phyloP scores from a whole-genome alignment of 1,284 basidiomycete genomes.

The Cerioporus squamosus region DNA sequence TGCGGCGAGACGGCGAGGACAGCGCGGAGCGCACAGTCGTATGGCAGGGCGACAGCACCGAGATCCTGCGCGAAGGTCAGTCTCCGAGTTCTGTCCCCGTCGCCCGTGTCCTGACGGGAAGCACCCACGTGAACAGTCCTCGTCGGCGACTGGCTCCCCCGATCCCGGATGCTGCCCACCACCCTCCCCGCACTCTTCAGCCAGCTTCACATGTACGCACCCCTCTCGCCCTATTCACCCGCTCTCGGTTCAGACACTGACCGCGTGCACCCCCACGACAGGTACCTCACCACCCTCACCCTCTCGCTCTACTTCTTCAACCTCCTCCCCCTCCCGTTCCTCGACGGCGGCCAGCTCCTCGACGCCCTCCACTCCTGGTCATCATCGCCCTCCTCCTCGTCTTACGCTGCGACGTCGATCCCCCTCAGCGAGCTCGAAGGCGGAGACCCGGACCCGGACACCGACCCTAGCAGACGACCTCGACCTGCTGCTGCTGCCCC shows the following conservation, averaged over 20 bases:
- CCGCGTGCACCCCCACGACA: conserved; percentile 31
- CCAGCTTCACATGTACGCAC: conserved; percentile 55
- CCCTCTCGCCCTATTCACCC: no score
- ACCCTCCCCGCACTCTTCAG: conserved; percentile 42
- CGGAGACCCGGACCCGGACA: background rate
- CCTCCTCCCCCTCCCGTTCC: conserved; percentile 62
- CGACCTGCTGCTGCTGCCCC: no score
- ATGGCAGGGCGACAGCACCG: conserved; percentile 71
- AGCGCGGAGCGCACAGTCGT: conserved; percentile 44
- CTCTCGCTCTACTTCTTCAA: conserved; percentile 77
- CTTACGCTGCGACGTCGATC: background rate
- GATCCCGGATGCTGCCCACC: conserved; percentile 49
- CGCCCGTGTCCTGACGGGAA: background rate
- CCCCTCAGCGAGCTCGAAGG: conserved; percentile 9
- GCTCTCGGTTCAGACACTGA: no score
- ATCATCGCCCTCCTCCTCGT: background rate
- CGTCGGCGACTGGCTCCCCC: conserved; percentile 52
- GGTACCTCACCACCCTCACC: conserved; percentile 65
- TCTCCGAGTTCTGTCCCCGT: background rate
- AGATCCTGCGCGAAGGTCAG: conserved; percentile 73
- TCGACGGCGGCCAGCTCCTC: conserved; percentile 66
- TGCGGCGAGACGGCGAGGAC: background rate
- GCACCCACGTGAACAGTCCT: conserved; percentile 46
- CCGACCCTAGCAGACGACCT: no score
- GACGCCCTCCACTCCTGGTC: conserved; percentile 20